Evolutionary conservation across 345 rosid genomes (phyloP).

Genomic region (Microcos paniculata): DNA sequence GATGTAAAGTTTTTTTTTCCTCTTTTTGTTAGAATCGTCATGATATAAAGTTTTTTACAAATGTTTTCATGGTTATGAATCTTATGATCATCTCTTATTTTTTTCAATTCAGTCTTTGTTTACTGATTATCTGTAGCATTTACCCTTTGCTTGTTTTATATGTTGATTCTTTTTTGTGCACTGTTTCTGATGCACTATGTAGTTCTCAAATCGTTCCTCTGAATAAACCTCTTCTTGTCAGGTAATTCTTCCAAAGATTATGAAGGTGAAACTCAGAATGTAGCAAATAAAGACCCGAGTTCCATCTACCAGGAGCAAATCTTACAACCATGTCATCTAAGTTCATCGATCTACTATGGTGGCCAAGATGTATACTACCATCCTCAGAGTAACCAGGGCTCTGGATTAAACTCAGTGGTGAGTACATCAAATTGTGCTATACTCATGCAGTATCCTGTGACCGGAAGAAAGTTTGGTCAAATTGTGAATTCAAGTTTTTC

Average conservation of each 20-base stretch:
- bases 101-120: too few relatives aligned
- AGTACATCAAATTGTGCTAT: conserved; percentile 17
- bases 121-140: too few relatives aligned
- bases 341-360: conserved; percentile 86
- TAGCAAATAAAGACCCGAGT: conserved; percentile 28
- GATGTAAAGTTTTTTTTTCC: too few relatives aligned
- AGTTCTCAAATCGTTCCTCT: neutral
- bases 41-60: too few relatives aligned
- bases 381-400: conserved; percentile 39
- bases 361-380: conserved; percentile 63
- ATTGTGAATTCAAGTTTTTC: neutral
- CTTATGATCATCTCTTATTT: too few relatives aligned
- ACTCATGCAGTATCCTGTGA: neutral
- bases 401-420: conserved; percentile 51
- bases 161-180: neutral
- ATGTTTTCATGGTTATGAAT: too few relatives aligned
- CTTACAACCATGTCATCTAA: conserved; percentile 66
- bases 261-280: conserved; percentile 36
- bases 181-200: neutral
- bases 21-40: too few relatives aligned
- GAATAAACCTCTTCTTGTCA: conserved; percentile 17
- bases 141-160: neutral
- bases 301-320: conserved; percentile 54
- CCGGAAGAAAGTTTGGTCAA: neutral
- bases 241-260: conserved; percentile 35